phyloP scores from a whole-genome alignment of 2,329 filamentous ascomycete genomes.

The Teratosphaeria viscida region DNA sequence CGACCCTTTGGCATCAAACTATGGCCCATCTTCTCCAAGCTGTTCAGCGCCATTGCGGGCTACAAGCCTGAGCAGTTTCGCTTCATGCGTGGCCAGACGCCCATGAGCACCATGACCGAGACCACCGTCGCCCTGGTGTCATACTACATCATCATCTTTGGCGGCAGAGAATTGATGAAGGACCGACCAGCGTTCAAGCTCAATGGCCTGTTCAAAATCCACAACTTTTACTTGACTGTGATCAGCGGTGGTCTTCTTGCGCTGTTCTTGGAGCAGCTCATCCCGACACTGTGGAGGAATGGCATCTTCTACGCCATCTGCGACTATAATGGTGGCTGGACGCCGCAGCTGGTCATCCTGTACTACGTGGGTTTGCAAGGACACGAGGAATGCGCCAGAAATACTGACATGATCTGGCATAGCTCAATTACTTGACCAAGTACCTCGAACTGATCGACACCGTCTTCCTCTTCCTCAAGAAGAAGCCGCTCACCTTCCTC shows the following conservation, averaged over 20 bases:
- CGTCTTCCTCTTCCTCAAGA: conserved; percentile 95
- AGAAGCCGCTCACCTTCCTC: conserved; percentile 98
- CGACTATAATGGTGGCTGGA: conserved; percentile 74
- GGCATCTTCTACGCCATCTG: conserved; percentile 90
- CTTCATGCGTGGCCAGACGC: conserved; percentile 71
- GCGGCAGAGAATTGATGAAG: conserved; percentile 86
- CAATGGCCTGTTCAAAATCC: conserved; percentile 80
- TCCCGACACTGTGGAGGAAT: conserved; percentile 68
- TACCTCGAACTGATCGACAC: conserved; percentile 94
- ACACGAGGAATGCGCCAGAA: neutral
- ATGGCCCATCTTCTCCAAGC: conserved; percentile 91
- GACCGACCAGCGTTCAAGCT: conserved; percentile 76
- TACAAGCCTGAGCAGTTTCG: conserved; percentile 79
- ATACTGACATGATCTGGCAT: conserved; percentile 13
- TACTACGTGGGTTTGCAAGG: conserved; percentile 69
- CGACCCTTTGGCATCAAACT: conserved; percentile 68
- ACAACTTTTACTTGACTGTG: conserved; percentile 88
- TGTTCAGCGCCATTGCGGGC: conserved; percentile 63
- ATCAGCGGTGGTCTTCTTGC: conserved; percentile 72
- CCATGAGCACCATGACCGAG: conserved; percentile 81
- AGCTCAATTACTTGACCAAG: conserved; percentile 98
- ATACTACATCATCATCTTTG: conserved; percentile 92
- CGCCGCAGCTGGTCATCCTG: conserved; percentile 78
- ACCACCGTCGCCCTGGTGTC: conserved; percentile 69
- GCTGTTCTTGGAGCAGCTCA: conserved; percentile 82